Percentiles rank a stretch among this genome's conserved stretches.
phyloP scores from a whole-genome alignment of 2,329 filamentous ascomycete genomes.

The Elsinoe ampelina region DNA sequence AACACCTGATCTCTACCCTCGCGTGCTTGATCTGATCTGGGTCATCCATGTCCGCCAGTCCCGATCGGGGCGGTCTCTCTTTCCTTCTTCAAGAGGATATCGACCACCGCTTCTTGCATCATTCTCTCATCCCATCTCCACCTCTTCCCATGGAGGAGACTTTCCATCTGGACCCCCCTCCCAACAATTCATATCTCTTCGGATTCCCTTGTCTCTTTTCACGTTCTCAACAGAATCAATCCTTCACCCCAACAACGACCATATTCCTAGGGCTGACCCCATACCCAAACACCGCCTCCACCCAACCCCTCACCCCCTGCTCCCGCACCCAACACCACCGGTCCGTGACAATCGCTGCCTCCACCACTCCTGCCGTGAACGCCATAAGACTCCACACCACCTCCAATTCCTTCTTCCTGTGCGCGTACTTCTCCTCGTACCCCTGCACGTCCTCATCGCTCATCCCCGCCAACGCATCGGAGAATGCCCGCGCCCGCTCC shows the following conservation, averaged over 20 bases:
- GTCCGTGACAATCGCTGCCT: slow-evolving; percentile 84
- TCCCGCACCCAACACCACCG: slow-evolving; percentile 81
- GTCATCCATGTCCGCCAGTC: no score
- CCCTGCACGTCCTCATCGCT: slow-evolving; percentile 63
- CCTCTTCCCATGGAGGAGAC: no score
- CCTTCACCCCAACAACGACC: slow-evolving; percentile 86
- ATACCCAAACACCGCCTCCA: slow-evolving; percentile 90
- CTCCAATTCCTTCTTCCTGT: slow-evolving; percentile 69
- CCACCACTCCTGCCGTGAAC: slow-evolving; percentile 80
- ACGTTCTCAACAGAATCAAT: slow-evolving; percentile 19
- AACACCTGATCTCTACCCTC: no score
- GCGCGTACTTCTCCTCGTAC: slow-evolving; percentile 58
- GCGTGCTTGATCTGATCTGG: no score
- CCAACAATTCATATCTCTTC: background rate
- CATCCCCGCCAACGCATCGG: slow-evolving; percentile 55
- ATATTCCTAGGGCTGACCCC: slow-evolving; percentile 76
- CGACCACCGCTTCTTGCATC: no score
- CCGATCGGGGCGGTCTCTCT: no score
- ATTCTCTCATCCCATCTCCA: no score
- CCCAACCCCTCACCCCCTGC: slow-evolving; percentile 71
- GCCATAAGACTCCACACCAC: slow-evolving; percentile 94
- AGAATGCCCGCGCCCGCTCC: slow-evolving; percentile 50
- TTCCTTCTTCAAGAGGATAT: no score
- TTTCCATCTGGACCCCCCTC: no score
- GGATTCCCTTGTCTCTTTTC: background rate